These are phyloP conservation scores for Colletotrichum agaves DNA, from an alignment of 2,329 filamentous ascomycete species.

Conservation along the genomic window DNA sequence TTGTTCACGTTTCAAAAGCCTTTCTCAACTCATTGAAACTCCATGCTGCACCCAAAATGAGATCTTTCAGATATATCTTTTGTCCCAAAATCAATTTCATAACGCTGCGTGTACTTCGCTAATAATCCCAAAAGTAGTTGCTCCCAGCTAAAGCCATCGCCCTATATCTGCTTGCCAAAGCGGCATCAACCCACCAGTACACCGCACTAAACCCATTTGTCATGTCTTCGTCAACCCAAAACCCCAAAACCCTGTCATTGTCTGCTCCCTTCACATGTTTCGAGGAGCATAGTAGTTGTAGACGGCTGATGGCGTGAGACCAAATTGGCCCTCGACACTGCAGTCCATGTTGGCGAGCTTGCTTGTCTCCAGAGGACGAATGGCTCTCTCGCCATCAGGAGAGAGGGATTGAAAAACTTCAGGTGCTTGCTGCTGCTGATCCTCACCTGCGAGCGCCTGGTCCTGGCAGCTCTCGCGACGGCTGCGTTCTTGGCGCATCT, in stretches of 20 bases:
- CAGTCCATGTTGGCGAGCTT: constrained; percentile 33
- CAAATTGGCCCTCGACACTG: constrained; percentile 37
- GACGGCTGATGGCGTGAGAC: constrained; percentile 9
- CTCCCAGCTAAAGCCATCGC: neutral
- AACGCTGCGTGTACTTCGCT: neutral
- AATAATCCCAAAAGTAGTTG: neutral
- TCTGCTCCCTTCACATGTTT: neutral
- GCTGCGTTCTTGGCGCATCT: neutral
- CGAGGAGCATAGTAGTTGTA: constrained; percentile 12
- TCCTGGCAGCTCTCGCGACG: constrained; percentile 2
- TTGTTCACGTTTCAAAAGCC: neutral
- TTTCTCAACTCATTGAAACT: too few species aligned
- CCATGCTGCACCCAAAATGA: too few species aligned
- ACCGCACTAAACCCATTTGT: neutral
- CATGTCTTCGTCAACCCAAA: neutral
- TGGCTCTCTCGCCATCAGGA: constrained; percentile 4
- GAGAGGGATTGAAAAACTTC: constrained; percentile 14
- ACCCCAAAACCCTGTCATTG: neutral
- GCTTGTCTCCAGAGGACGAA: constrained; percentile 35
- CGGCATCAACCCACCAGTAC: neutral
- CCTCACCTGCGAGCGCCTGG: neutral
- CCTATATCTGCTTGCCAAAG: neutral
- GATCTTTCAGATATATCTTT: neutral
- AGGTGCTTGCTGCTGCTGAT: neutral
- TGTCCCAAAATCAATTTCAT: neutral